Evolutionary conservation across 176 grass and related monocot genomes (phyloP).

Genomic region (Carex parvula): DNA sequence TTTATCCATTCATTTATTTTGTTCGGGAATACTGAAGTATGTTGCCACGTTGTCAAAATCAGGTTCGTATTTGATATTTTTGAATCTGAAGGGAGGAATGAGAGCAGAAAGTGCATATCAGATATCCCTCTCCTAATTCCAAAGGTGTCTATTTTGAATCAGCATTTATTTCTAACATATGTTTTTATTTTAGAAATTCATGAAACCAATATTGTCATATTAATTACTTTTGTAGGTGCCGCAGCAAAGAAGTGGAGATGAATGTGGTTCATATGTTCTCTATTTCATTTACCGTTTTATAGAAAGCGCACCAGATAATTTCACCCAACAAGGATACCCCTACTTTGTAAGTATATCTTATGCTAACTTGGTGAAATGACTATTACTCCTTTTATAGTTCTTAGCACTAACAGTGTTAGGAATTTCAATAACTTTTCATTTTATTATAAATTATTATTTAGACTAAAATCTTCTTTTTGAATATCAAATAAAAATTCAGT

Average conservation of each 20-base stretch:
- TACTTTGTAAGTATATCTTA: slow-evolving; percentile 18
- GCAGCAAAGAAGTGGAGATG: slow-evolving; percentile 68
- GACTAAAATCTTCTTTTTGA: not conserved
- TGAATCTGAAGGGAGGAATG: slow-evolving; percentile 58
- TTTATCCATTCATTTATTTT: slow-evolving; percentile 6
- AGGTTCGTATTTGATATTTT: slow-evolving; percentile 81
- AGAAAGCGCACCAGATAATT: slow-evolving; percentile 44
- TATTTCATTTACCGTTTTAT: slow-evolving; percentile 77
- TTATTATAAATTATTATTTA: not conserved
- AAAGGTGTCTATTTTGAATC: slow-evolving; percentile 39
- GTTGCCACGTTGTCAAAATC: slow-evolving; percentile 12
- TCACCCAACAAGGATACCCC: slow-evolving; percentile 44
- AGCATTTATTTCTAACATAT: slow-evolving; percentile 1
- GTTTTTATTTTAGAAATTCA: not conserved
- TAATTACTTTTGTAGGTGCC: slow-evolving; percentile 55
- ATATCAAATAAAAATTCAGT: not conserved
- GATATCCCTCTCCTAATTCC: slow-evolving; percentile 72
- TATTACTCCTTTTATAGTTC: not conserved
- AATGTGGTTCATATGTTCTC: slow-evolving; percentile 85
- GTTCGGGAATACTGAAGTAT: not conserved
- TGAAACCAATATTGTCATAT: slow-evolving; percentile 1
- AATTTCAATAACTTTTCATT: not conserved
- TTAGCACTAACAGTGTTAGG: not conserved
- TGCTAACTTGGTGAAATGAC: not conserved
- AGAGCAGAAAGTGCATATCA: slow-evolving; percentile 48